phyloP scores from a whole-genome alignment of 208 protist genomes.

The Trypanosoma lewisi region DNA sequence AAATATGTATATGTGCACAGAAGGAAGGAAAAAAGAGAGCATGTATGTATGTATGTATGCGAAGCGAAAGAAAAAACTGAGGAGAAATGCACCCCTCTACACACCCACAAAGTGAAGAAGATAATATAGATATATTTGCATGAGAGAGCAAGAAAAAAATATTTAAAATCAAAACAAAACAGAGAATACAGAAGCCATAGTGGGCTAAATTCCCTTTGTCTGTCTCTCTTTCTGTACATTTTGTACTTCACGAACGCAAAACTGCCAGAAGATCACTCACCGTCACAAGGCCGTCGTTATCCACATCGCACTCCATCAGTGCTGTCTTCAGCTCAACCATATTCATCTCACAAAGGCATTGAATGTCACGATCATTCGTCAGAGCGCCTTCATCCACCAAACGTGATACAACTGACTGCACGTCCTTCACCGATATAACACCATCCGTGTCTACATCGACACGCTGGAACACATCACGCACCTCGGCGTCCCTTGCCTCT shows the following conservation, averaged over 20 bases:
- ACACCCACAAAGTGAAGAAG: too few species aligned
- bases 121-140: too few species aligned
- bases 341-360: conserved; percentile 52
- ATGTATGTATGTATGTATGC: too few species aligned
- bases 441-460: conserved; percentile 66
- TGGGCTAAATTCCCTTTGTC: too few species aligned
- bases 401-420: conserved; percentile 33
- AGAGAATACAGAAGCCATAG: background rate
- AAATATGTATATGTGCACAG: background rate
- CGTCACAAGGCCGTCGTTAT: conserved; percentile 66
- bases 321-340: conserved; percentile 41
- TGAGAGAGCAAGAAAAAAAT: background rate
- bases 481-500: conserved; percentile 24
- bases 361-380: conserved; percentile 39
- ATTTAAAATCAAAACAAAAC: background rate
- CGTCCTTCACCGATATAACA: conserved; percentile 42
- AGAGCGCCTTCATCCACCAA: conserved; percentile 38
- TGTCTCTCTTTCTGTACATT: background rate
- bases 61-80: too few species aligned
- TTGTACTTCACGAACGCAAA: conserved; percentile 33
- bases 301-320: conserved; percentile 58
- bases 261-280: conserved; percentile 43
- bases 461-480: conserved; percentile 38
- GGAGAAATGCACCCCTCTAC: too few species aligned
- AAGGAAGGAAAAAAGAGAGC: too few species aligned